Conservation (phyloP, 176 grass and related monocot genomes). For the Eragrostis nindensis region DNA sequence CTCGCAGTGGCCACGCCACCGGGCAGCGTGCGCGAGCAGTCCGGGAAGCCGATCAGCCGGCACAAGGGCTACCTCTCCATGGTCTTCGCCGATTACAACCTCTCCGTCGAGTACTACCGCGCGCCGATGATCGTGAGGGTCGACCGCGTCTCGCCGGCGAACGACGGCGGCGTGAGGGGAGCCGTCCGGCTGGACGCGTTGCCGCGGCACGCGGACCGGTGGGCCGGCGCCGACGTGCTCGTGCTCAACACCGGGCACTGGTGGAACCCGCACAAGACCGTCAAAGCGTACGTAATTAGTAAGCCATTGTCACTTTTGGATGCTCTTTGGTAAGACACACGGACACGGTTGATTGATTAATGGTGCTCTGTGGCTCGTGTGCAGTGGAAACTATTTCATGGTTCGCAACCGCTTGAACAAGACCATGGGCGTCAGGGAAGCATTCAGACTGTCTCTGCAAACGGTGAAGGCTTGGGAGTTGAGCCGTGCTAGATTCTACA, state of each 20-base stretch:
- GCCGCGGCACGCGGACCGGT: slow-evolving; percentile 35
- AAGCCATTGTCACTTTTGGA: not conserved
- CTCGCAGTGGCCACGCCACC: slow-evolving; percentile 37
- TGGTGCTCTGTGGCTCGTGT: not conserved
- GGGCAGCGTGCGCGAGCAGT: slow-evolving; percentile 34
- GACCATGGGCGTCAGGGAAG: slow-evolving; percentile 43
- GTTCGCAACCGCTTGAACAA: slow-evolving; percentile 22
- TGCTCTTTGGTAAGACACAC: not conserved
- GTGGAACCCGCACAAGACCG: slow-evolving; percentile 51
- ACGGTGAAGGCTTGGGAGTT: slow-evolving; percentile 40
- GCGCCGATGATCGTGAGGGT: slow-evolving; percentile 52
- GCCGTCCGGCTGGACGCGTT: slow-evolving; percentile 34
- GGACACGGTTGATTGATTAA: not conserved
- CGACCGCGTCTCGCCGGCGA: slow-evolving; percentile 12
- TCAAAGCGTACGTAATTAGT: slow-evolving; percentile 41
- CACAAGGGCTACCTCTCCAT: slow-evolving; percentile 57
- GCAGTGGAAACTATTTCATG: slow-evolving; percentile 62
- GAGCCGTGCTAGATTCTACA: not conserved
- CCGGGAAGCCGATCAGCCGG: slow-evolving; percentile 51
- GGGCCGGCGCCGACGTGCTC: slow-evolving; percentile 45
- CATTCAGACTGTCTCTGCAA: slow-evolving; percentile 29
- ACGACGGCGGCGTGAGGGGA: not conserved
- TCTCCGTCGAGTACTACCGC: slow-evolving; percentile 48
- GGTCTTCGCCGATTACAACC: slow-evolving; percentile 32
- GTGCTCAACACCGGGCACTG: slow-evolving; percentile 55